Evolutionary conservation across 495 filamentous ascomycete genomes (phyloP), one percentile per base, ranked within the genome.

Genomic region (Annulohypoxylon bovei): DNA sequence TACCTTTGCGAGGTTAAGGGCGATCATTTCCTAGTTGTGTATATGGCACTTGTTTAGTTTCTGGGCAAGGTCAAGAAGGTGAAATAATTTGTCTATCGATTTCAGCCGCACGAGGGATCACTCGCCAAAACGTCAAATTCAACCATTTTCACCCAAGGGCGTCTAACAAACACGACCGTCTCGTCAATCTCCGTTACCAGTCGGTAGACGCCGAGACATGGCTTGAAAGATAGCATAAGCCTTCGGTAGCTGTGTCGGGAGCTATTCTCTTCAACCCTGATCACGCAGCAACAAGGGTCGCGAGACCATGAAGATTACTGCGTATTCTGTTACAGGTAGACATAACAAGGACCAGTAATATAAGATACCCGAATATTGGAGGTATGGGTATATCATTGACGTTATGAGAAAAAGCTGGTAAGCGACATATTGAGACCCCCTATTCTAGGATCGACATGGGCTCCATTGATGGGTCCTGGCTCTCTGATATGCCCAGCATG

Each of bases 51-150:
- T 63, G 27, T 33, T 66, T 44, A 37, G 39, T 12, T 54, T 30
- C 54, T 65, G 0, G 40, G 55, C 56, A 53, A 46, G 18, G 47
- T 35, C 25, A 20, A 59, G 27, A 56, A 49, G 25, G 40, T 55
- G 27, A 50, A 33, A n/a, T 42, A 33, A 32, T 52, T 23, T 62
- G 40, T 65, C 55, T 52, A 52, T 52, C 49, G 49, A 62, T 64
- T 50, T 72, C 69, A 72, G 69, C 69, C 69, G 63, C 69, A 72
- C 59, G 50, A 57, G 28, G 35, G 53, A 35, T 22, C 35, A 39
- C 23, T 16, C 39, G 7, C 42, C 18, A 23, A 32, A 28, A 7
- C 6, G 30, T 46, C 54, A 52, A 55, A 7, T 32, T 8, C 23
- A 44, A 58, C 49, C 18, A 37, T 35, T 5, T 25, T 16, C 14